Base-by-base conservation (phyloP, 306 rosid species). In the Prunus padus region DNA sequence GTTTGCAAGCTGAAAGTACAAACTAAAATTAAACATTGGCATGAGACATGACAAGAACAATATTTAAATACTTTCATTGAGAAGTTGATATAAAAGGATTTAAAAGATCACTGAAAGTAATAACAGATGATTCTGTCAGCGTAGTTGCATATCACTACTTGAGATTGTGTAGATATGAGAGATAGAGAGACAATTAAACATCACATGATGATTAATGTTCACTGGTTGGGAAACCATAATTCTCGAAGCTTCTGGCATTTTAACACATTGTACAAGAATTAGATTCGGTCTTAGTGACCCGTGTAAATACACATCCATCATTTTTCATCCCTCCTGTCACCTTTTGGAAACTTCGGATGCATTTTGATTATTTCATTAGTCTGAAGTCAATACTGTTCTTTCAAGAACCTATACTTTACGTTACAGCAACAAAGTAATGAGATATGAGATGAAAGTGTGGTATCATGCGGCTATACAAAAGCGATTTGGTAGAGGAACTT, bases 1-100 rank as follows among this genome's bases (percentile, higher is more conserved):
- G 84, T 90, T 89, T 22, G 87, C 85, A 66, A 95, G 91, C 99
- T 92, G 99, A 87, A 82, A 86, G 71, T 42, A 40, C 55, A 76
- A 67, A 28, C 46, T 46, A 65, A 20, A 5, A 45, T 75, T 28
- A 64, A 75, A 74, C 56, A 81, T 73, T 47, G 26, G 30, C 30
- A 66, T 10, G 67, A 67, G 31, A 33, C 74, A 66, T 64, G 54
- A 79, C 12, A 22, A 75, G 31, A 54, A 33, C 13, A 33, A 76
- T 71, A 49, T 33, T 60, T 37, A 30, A 20, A 73, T 40, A 49
- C 15, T 74, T 46, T 67, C 50, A 13, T 5, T 68, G 13, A 44
- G 18, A 9, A 51, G 46, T 69, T 11, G 64, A 55, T n/a, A 71
- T 9, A 49, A 25, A 20, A 0, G 19, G 20, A 50, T 6, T 50